A percentile compares a stretch with the other conserved stretches of the same genome.
These are phyloP conservation scores for Austroboletus sp. DNA, from an alignment of 1,284 basidiomycete species.

Conservation along the genomic window DNA sequence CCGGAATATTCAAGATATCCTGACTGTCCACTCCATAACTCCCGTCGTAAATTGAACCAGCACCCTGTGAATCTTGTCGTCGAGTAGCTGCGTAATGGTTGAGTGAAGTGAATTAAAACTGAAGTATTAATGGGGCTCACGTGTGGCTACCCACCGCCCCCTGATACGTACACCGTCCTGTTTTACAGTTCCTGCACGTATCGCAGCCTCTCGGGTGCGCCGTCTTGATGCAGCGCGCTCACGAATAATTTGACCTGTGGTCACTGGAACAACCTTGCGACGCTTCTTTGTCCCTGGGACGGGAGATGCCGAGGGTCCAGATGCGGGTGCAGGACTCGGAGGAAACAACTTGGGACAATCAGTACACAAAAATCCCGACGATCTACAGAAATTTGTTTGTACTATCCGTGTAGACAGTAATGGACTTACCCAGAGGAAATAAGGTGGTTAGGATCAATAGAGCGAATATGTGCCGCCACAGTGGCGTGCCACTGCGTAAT, in stretches of 20 bases:
- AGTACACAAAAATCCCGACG: slow-evolving; percentile 52
- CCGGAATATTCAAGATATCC: slow-evolving; percentile 53
- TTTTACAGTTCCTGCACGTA: slow-evolving; percentile 25
- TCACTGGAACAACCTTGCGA: slow-evolving; percentile 35
- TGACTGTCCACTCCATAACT: slow-evolving; percentile 59
- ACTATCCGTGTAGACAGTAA: neutral
- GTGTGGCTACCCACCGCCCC: slow-evolving; percentile 53
- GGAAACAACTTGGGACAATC: slow-evolving; percentile 54
- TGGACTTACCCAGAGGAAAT: slow-evolving; percentile 51
- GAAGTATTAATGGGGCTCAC: slow-evolving; percentile 31
- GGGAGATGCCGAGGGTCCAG: slow-evolving; percentile 32
- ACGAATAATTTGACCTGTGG: slow-evolving; percentile 40
- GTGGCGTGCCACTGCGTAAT: slow-evolving; percentile 52
- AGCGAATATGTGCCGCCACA: slow-evolving; percentile 41
- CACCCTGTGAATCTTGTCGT: slow-evolving; percentile 36
- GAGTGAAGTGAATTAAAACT: neutral
- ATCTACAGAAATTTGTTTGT: slow-evolving; percentile 30
- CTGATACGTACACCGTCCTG: slow-evolving; percentile 46
- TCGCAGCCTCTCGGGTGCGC: slow-evolving; percentile 28
- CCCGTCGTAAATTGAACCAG: slow-evolving; percentile 53
- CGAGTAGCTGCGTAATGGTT: slow-evolving; percentile 36
- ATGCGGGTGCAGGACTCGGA: slow-evolving; percentile 30
- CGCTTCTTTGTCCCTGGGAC: slow-evolving; percentile 33
- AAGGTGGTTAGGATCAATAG: slow-evolving; percentile 58
- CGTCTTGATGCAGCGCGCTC: slow-evolving; percentile 43